Evolutionary conservation across 2,329 filamentous ascomycete genomes (phyloP), one percentile per base, ranked within the genome.

Genomic region (Penicillium hordei): DNA sequence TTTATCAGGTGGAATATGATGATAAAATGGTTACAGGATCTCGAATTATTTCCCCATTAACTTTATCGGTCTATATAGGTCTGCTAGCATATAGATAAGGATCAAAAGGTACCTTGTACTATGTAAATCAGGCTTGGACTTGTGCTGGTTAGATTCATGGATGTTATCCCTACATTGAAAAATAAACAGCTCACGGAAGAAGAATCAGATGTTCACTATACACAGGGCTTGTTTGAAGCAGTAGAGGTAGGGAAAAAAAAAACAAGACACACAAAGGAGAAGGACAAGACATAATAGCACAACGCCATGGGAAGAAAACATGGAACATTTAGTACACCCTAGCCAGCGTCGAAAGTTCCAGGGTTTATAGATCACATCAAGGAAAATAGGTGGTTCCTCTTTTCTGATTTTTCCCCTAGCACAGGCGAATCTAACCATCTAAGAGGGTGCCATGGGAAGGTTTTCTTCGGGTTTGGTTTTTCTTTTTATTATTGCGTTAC

Each of bases 261-360:
- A 13, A 12, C 29, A 31, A 69, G 64, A 67, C 59, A 55, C 44
- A 55, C 46, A 63, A 62, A 65, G 40, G 64, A 58, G 58, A 65
- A 60, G 33, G 60, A 65, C 59, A 63, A 60, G 61, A 63, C 57
- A 68, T 66, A 65, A 67, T 65, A 63, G 59, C 66, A 66, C 64
- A 74, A 75, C 71, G 72, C 72, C 71, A 70, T 71, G 64, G 65
- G 60, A 67, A 66, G 63, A 64, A 60, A 65, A 64, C 59, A 64
- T 65, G 62, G 62, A 60, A 48, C 57, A 65, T 60, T 64, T 64
- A 60, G 61, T 66, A 66, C 64, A 66, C 65, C 64, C 63, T 46
- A 56, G 60, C 59, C 39, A 56, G 57, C 57, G 48, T 60, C 55
- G 46, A 55, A 58, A 57, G 61, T 56, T 63, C 57, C 55, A 62